Percentiles rank a stretch among this genome's conserved stretches.
Evolutionary conservation across 306 rosid genomes (phyloP).

Genomic region (Potentilla sterilis): DNA sequence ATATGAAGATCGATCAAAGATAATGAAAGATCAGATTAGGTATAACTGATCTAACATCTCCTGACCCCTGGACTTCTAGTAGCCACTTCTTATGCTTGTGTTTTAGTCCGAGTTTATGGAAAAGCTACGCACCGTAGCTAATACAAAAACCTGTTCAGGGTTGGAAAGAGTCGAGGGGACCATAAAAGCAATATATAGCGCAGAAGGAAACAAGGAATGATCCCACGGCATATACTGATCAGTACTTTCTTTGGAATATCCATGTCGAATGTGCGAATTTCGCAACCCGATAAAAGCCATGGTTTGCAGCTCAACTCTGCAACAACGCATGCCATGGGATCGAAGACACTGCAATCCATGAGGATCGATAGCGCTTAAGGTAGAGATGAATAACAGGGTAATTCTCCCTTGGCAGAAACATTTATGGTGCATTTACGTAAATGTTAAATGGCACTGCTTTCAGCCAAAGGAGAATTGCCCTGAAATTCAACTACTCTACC

Average conservation of each 20-base stretch:
- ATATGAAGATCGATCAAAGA: neutral
- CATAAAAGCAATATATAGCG: conserved; percentile 20
- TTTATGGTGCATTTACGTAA: conserved; percentile 25
- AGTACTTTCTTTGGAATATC: conserved; percentile 27
- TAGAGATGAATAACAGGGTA: conserved; percentile 68
- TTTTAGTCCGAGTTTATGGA: neutral
- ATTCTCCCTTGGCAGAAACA: conserved; percentile 61
- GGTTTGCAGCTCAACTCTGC: neutral
- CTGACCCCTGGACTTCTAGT: neutral
- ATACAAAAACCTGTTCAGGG: neutral
- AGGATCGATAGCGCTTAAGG: conserved; percentile 16
- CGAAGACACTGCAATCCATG: neutral
- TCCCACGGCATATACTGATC: conserved; percentile 25
- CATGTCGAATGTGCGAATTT: conserved; percentile 31
- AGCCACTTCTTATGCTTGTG: neutral
- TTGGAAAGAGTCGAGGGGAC: conserved; percentile 18
- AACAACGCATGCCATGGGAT: conserved; percentile 5
- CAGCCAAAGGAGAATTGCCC: conserved; percentile 98
- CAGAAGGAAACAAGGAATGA: conserved; percentile 26
- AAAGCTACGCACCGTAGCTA: neutral
- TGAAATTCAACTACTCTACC: conserved; percentile 47
- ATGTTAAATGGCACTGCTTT: neutral
- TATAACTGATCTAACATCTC: neutral
- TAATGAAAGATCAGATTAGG: neutral
- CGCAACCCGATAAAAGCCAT: conserved; percentile 3